Evolutionary conservation across 805 yeast genomes (phyloP), one percentile per base, ranked within the genome.

Genomic region (Dipodascus geniculatus): DNA sequence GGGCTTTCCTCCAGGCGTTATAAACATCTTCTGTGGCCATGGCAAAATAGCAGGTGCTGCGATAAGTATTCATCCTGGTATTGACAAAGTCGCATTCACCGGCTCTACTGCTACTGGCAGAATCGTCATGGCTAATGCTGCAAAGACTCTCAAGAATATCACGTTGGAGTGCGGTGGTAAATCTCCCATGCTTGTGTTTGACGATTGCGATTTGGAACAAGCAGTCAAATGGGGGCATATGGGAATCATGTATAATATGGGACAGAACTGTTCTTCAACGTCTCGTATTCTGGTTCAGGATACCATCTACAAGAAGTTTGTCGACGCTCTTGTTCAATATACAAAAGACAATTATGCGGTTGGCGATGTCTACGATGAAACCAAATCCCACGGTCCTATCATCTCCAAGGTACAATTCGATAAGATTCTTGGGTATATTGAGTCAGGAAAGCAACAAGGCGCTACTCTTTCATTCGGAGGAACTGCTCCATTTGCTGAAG

Each of bases 151-250:
- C 69, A 87, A 87, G 75, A 87, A 86, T 70, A 83, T 84, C 53
- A 81, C 91, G 51, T 75, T 87, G 64, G 96, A 87, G 71, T 77
- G 86, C 62, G 96, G 96, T 65, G 96, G 96, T 68, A 86, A 86
- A 70, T 83, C 90, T 54, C 87, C 93, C 64, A 81, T 81, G 70
- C 79, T 86, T 59, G 83, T 86, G 51, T 82, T 83, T 64, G 74
- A 79, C 58, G 91, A 84, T 65, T 88, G 88, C 52, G 77, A 83
- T 63, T 64, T 82, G 51, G 76, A 77, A 22, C 70, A 70, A 53
- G 80, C 91, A 55, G 80, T 84, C 52, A 72, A 75, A 61, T 74
- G 74, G 67, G 74, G 83, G 58, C 73, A 83, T 56, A 67, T 74
- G 48, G 89, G 89, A 73, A 83, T 84, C 60, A 83, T 79, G 76